Conservation (phyloP, 2,329 filamentous ascomycete species). For the Grosmannia huntii region DNA sequence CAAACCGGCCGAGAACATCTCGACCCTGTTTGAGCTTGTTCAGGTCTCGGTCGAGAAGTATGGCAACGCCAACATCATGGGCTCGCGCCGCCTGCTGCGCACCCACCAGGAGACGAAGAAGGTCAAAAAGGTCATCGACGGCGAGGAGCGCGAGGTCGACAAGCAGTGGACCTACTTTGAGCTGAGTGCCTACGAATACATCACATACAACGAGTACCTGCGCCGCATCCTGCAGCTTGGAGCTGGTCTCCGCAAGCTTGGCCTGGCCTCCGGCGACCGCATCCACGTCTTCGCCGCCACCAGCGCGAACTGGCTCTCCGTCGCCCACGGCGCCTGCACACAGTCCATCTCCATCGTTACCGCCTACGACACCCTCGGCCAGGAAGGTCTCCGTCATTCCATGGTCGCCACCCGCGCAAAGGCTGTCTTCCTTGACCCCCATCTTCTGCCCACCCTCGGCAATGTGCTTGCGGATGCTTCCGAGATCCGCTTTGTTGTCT, state of each 20-base stretch:
- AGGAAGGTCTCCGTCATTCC: slow-evolving; percentile 63
- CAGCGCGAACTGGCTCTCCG: slow-evolving; percentile 38
- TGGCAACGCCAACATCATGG: slow-evolving; percentile 53
- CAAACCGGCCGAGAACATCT: slow-evolving; percentile 50
- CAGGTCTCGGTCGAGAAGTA: slow-evolving; percentile 51
- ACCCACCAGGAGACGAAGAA: slow-evolving; percentile 77
- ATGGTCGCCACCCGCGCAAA: slow-evolving; percentile 59
- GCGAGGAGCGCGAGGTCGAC: slow-evolving; percentile 64
- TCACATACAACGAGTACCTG: slow-evolving; percentile 69
- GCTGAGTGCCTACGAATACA: slow-evolving; percentile 64
- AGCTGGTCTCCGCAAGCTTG: slow-evolving; percentile 58
- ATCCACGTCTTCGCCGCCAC: slow-evolving; percentile 75
- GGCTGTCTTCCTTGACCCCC: slow-evolving; percentile 62
- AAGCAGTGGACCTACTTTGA: slow-evolving; percentile 86
- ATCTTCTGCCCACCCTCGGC: slow-evolving; percentile 46
- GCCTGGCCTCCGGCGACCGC: slow-evolving; percentile 53
- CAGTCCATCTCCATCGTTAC: slow-evolving; percentile 76
- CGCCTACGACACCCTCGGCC: slow-evolving; percentile 70
- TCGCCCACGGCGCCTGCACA: slow-evolving; percentile 43
- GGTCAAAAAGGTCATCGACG: slow-evolving; percentile 78
- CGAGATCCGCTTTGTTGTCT: slow-evolving; percentile 38
- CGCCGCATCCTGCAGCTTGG: slow-evolving; percentile 54
- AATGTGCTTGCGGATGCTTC: slow-evolving; percentile 40
- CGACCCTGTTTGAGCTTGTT: slow-evolving; percentile 66
- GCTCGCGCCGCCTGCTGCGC: slow-evolving; percentile 60